These are phyloP conservation scores for Diaporthe sp. DNA, from an alignment of 2,329 filamentous ascomycete genomes.

Conservation along the genomic window DNA sequence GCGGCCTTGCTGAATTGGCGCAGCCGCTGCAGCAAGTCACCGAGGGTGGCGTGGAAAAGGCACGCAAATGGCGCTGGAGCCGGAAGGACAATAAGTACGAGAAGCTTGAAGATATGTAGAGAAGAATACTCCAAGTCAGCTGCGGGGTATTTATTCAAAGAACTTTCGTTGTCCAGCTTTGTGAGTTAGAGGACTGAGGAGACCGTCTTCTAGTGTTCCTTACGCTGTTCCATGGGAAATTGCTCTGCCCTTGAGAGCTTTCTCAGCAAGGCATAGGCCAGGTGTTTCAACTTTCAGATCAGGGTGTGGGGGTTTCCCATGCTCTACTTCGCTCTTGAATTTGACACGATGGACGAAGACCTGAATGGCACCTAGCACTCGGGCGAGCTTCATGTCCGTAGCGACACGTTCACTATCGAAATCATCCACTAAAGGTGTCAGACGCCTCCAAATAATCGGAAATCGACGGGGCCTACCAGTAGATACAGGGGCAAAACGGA, in stretches of 20 bases:
- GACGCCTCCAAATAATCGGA: background rate
- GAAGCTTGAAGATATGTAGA: too few relatives aligned
- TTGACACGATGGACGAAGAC: background rate
- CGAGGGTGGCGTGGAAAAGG: too few relatives aligned
- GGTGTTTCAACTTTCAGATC: background rate
- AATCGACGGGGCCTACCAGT: background rate
- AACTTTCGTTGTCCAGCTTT: too few relatives aligned
- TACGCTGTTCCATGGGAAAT: slow-evolving; percentile 48
- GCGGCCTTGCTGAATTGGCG: too few relatives aligned
- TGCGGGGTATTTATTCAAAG: too few relatives aligned
- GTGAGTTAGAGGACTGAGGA: background rate
- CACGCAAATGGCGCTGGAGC: too few relatives aligned
- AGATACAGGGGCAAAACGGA: slow-evolving; percentile 2
- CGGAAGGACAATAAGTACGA: too few relatives aligned
- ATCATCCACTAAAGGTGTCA: slow-evolving; percentile 11
- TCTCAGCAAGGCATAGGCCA: slow-evolving; percentile 41
- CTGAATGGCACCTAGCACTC: slow-evolving; percentile 1
- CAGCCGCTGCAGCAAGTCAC: too few relatives aligned
- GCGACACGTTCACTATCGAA: slow-evolving; percentile 23
- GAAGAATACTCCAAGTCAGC: too few relatives aligned
- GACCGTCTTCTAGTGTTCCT: background rate
- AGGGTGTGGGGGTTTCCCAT: too few relatives aligned
- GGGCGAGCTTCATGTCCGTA: background rate
- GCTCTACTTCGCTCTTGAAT: fast-evolving
- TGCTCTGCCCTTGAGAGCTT: slow-evolving; percentile 47